Evolutionary conservation across 208 protist genomes (phyloP), one percentile per base, ranked within the genome.

Genomic region (Histomonas meleagridis): DNA sequence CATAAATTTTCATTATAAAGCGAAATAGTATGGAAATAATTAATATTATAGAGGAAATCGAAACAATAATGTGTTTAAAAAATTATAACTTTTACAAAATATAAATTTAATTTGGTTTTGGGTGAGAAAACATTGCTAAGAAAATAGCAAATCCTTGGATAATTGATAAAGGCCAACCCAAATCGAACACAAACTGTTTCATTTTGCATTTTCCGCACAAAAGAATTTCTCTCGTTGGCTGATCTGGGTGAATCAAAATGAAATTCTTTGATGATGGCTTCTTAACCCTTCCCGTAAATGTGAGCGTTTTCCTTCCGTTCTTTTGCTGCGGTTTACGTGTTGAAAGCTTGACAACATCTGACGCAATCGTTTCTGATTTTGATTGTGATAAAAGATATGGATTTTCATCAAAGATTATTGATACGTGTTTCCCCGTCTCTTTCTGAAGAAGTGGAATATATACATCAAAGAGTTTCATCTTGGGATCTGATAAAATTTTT

Each of bases 81-180:
- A n/a, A n/a, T n/a, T n/a, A n/a, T n/a, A n/a, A n/a, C n/a, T n/a
- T n/a, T n/a, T n/a, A 60, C 21, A 60, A 60, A 69, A 28, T 35
- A 69, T 69, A 69, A 69, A 69, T 35, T 16, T n/a, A n/a, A 69
- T 28, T 28, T 35, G 32, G 32, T 69, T 7, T n/a, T 69, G 55
- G 21, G 55, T 9, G 9, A 60, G 14, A 60, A n/a, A 86, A 86
- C 10, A 86, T 26, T 21, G 76, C 18, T 0, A 86, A 28, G 38
- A 40, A 86, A 38, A 86, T 86, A 40, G n/a, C 40, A 46, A 86
- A 86, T 51, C 76, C 76, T 57, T 86, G 76, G 46, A 86, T 57
- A 18, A 86, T 16, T 35, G 76, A 86, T 21, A 86, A 46, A 43
- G 76, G 76, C 76, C 76, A 86, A 55, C 55, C 55, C 76, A 86